Conservation (phyloP, 2,329 filamentous ascomycete genomes). For the Pleurostoma richardsiae region DNA sequence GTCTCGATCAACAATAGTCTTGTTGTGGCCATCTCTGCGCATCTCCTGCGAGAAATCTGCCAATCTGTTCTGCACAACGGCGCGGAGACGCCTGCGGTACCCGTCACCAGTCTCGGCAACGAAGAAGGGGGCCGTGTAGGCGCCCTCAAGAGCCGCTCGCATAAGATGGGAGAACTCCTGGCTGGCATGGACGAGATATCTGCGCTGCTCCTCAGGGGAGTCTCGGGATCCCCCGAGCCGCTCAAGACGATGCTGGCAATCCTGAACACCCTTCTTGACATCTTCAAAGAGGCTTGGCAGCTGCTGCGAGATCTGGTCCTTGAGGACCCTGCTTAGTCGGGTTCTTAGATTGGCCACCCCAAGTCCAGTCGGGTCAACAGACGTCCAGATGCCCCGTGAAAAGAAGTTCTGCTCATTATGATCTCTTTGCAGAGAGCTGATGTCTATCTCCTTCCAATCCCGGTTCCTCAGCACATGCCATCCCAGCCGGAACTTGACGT, state of each 20-base stretch:
- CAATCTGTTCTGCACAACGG: conserved; percentile 46
- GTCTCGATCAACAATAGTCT: conserved; percentile 17
- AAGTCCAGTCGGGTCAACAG: conserved; percentile 22
- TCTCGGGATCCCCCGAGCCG: conserved; percentile 9
- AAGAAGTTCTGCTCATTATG: conserved; percentile 27
- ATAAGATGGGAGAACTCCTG: conserved; percentile 14
- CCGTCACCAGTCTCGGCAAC: conserved; percentile 16
- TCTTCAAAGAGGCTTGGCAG: conserved; percentile 14
- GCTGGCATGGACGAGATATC: conserved; percentile 22
- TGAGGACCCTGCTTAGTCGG: conserved; percentile 9
- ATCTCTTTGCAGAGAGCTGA: conserved; percentile 21
- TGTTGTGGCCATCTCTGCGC: conserved; percentile 31
- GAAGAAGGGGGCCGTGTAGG: conserved; percentile 16
- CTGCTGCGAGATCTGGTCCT: conserved; percentile 14
- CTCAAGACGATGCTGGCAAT: conserved; percentile 7
- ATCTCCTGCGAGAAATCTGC: conserved; percentile 40
- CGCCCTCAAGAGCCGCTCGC: conserved; percentile 19
- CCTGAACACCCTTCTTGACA: conserved; percentile 7
- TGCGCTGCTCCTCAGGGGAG: conserved; percentile 16
- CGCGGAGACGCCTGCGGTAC: conserved; percentile 42
- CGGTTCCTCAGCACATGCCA: conserved; percentile 34
- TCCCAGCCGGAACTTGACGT: conserved; percentile 24
- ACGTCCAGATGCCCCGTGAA: conserved; percentile 21
- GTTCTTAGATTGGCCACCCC: conserved; percentile 9
- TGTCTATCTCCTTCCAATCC: conserved; percentile 20